These are phyloP conservation scores for Moesziomyces sp. DNA, from an alignment of 1,284 basidiomycete genomes.

Conservation along the genomic window DNA sequence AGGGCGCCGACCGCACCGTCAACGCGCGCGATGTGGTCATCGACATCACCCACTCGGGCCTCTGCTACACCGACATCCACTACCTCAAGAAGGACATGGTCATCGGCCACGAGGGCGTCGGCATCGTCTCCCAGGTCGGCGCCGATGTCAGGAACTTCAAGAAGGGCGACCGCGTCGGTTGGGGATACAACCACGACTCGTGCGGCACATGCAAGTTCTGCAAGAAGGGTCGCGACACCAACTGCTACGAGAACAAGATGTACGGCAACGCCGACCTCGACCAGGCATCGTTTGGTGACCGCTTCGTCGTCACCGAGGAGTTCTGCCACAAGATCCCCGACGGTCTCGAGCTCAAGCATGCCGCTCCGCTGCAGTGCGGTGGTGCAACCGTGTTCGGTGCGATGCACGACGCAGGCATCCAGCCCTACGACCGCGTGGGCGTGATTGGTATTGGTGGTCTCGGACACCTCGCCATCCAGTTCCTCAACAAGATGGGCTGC, in stretches of 20 bases:
- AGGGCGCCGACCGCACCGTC: slow-evolving; percentile 40
- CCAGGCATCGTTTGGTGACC: slow-evolving; percentile 61
- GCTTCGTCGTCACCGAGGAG: slow-evolving; percentile 55
- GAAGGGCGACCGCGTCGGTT: slow-evolving; percentile 62
- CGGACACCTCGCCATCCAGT: slow-evolving; percentile 55
- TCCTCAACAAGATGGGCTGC: slow-evolving; percentile 54
- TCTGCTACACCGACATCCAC: slow-evolving; percentile 63
- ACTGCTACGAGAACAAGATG: slow-evolving; percentile 56
- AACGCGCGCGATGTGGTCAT: slow-evolving; percentile 56
- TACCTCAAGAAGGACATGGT: slow-evolving; percentile 57
- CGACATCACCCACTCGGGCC: slow-evolving; percentile 62
- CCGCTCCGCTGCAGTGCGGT: slow-evolving; percentile 57
- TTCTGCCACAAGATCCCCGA: slow-evolving; percentile 64
- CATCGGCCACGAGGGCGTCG: slow-evolving; percentile 64
- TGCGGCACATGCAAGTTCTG: slow-evolving; percentile 61
- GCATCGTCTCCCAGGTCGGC: slow-evolving; percentile 61
- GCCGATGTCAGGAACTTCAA: slow-evolving; percentile 51
- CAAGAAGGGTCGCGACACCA: slow-evolving; percentile 55
- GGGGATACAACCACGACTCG: slow-evolving; percentile 63
- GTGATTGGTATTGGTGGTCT: slow-evolving; percentile 53
- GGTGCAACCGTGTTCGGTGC: slow-evolving; percentile 56
- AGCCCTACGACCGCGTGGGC: slow-evolving; percentile 41
- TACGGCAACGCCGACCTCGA: slow-evolving; percentile 56
- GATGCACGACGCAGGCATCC: slow-evolving; percentile 41
- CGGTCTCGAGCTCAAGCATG: slow-evolving; percentile 50